Percentiles rank a stretch among this genome's conserved stretches.
Evolutionary conservation across 164 flowering plant genomes (phyloP).

Genomic region (Macadamia integrifolia): DNA sequence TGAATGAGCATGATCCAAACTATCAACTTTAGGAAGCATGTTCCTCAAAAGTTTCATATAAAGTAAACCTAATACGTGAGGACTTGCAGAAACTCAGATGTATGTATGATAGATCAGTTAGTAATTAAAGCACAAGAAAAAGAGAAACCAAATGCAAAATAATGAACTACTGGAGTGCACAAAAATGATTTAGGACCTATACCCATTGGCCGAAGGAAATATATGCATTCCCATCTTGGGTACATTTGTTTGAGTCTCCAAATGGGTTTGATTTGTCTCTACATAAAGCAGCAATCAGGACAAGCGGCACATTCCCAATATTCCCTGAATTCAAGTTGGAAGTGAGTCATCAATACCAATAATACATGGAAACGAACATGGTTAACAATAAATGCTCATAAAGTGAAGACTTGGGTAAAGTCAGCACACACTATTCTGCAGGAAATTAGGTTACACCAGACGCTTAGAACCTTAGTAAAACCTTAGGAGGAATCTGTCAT

Average conservation of each 20-base stretch:
- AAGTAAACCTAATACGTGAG: too few relatives aligned
- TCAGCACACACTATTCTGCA: neutral
- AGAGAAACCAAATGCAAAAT: neutral
- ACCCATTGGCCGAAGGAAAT: constrained; percentile 99
- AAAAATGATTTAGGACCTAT: constrained; percentile 14
- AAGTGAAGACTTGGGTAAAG: neutral
- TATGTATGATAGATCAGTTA: neutral
- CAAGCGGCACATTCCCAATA: constrained; percentile 97
- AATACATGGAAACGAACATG: neutral
- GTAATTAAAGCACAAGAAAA: neutral
- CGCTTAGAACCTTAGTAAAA: neutral
- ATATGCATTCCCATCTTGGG: constrained; percentile 84
- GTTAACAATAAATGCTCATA: neutral
- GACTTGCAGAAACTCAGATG: neutral
- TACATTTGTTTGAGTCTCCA: constrained; percentile 69
- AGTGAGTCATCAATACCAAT: neutral
- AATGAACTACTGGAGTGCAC: neutral
- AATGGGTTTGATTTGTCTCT: constrained; percentile 88
- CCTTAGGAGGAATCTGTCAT: neutral
- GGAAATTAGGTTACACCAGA: neutral
- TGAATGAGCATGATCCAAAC: too few relatives aligned
- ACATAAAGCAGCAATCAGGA: constrained; percentile 87
- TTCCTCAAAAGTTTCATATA: too few relatives aligned
- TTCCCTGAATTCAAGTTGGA: constrained; percentile 53
- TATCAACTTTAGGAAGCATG: too few relatives aligned